Evolutionary conservation across 345 rosid genomes (phyloP).

Genomic region (Abelmoschus esculentus): DNA sequence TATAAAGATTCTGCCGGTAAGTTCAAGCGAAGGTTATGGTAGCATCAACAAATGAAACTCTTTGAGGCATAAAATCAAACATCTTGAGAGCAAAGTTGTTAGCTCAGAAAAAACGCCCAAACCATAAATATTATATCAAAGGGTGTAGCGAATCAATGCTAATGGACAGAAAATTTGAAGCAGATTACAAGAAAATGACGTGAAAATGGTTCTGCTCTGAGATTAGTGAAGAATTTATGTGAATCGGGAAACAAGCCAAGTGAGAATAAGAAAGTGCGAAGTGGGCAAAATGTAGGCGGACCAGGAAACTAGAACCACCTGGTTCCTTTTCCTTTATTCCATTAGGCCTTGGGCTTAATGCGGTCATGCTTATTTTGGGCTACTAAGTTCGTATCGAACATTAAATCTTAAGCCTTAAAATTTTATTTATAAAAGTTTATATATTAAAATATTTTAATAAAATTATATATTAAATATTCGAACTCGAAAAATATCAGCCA

Average conservation of each 20-base stretch:
- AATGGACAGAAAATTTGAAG: neutral
- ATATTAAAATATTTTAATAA: too few species aligned
- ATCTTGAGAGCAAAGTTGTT: neutral
- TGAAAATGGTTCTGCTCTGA: neutral
- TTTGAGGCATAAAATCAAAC: constrained; percentile 6
- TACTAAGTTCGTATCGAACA: neutral
- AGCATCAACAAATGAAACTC: neutral
- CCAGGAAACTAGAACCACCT: neutral
- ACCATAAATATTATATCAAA: neutral
- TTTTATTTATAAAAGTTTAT: too few species aligned
- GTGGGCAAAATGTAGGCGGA: neutral
- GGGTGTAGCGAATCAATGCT: neutral
- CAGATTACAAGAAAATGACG: neutral
- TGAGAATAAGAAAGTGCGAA: neutral
- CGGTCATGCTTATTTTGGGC: neutral
- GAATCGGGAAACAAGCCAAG: neutral
- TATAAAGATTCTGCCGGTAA: neutral
- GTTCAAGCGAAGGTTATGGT: neutral
- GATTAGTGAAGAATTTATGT: neutral
- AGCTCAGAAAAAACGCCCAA: neutral
- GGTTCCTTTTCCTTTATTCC: neutral
- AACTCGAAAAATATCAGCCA: neutral
- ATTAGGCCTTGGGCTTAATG: neutral
- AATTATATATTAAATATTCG: too few species aligned
- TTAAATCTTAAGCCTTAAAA: too few species aligned